Evolutionary conservation across 306 rosid species (phyloP).

Genomic region (Prosopis cineraria): DNA sequence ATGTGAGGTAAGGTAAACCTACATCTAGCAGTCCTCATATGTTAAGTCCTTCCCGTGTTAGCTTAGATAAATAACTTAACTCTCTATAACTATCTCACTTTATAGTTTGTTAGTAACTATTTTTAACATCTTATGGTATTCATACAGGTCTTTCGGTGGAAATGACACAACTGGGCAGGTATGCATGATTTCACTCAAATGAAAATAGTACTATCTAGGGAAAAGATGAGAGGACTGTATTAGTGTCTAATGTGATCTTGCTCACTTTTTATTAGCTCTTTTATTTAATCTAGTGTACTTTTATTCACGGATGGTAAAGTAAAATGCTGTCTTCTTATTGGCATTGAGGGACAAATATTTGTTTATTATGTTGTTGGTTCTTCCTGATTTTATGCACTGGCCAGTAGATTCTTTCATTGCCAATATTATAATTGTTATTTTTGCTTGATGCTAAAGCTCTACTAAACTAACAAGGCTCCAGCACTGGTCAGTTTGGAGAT

Average conservation of each 20-base stretch:
- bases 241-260: neutral
- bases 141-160: conserved; percentile 69
- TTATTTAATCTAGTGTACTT: neutral
- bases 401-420: neutral
- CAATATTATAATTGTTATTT: neutral
- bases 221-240: conserved; percentile 20
- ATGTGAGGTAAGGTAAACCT: neutral
- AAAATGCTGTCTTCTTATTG: conserved; percentile 17
- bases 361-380: neutral
- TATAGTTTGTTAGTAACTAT: neutral
- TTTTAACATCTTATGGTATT: conserved; percentile 43
- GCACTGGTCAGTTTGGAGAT: neutral
- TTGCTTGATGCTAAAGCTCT: conserved; percentile 1
- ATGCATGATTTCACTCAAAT: conserved; percentile 32
- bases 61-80: neutral
- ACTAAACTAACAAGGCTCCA: neutral
- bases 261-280: conserved; percentile 1
- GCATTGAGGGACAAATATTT: neutral
- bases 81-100: neutral
- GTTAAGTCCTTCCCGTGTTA: neutral
- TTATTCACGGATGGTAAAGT: conserved; percentile 12
- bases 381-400: neutral
- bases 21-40: neutral
- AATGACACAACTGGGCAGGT: conserved; percentile 83
- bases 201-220: conserved; percentile 20